Evolutionary conservation across 179 eudicot species (phyloP), one percentile per base, ranked within the genome.

Genomic region (Corrigiola litoralis): DNA sequence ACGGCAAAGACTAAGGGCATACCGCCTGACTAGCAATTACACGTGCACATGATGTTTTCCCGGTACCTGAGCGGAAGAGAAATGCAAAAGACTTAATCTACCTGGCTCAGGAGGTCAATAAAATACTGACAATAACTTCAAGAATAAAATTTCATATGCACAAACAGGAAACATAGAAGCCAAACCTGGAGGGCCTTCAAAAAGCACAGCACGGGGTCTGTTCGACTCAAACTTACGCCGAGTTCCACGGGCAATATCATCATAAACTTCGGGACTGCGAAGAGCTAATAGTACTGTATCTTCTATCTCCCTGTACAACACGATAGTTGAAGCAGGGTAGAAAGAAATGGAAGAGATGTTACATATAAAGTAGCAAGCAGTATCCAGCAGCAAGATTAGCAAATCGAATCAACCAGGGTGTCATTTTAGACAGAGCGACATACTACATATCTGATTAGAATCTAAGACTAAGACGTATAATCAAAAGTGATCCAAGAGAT

Each of bases 171-270:
- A 13, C 13, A 36, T 48, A 46, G 47, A 54, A 67, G 25, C 27
- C 73, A 74, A 72, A 88, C 99, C 97, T 86, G 99, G 99, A 69
- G 99, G 99, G 61, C 99, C 97, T 86, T 91, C 97, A 76, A 91
- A 95, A 58, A 91, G 90, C 63, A 95, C 96, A 6, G 96, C 96
- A 66, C 90, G 82, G 27, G 99, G 99, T 77, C 99, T 82, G 69
- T 86, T 91, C 23, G 96, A 80, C 90, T 91, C 99, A 70, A 82
- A 95, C 67, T 90, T 91, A 27, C 78, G 73, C 55, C 99, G 83
- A 52, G 99, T 95, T 48, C 97, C 97, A 76, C 85, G 97, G 60
- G 97, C 99, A 78, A 91, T 91, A 61, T 91, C 97, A 75, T 95
- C 97, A 75, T 88, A 95, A 24, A 95, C 88, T 79, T 91, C 96